Evolutionary conservation across 2,329 filamentous ascomycete species (phyloP).

Genomic region (Samsoniella hepiali): DNA sequence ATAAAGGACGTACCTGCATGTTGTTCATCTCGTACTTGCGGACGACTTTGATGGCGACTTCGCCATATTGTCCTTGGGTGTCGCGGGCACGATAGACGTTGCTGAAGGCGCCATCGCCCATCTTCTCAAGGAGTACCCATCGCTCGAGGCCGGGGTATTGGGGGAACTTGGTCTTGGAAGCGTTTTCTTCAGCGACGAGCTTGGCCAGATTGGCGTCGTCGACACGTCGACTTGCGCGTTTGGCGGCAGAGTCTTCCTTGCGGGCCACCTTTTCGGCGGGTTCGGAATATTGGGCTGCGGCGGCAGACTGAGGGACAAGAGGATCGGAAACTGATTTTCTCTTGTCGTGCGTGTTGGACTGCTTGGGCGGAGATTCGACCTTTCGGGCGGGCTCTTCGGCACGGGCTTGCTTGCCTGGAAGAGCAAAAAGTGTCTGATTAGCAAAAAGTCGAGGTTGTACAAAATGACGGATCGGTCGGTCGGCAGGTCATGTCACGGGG

Average conservation of each 20-base stretch:
- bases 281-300: conserved; percentile 60
- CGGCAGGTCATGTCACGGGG: background rate
- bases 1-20: conserved; percentile 76
- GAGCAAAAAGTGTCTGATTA: conserved; percentile 13
- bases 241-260: conserved; percentile 29
- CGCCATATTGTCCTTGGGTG: conserved; percentile 62
- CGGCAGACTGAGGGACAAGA: conserved; percentile 64
- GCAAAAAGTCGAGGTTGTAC: background rate
- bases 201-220: conserved; percentile 73
- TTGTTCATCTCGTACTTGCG: conserved; percentile 99
- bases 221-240: conserved; percentile 34
- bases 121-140: conserved; percentile 89
- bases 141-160: conserved; percentile 49
- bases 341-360: conserved; percentile 53
- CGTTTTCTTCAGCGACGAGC: conserved; percentile 88
- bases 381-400: conserved; percentile 54
- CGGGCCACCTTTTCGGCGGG: conserved; percentile 53
- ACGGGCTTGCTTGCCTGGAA: conserved; percentile 80
- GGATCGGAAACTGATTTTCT: conserved; percentile 52
- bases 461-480: background rate
- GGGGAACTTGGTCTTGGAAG: conserved; percentile 80
- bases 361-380: conserved; percentile 48
- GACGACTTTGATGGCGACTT: conserved; percentile 97
- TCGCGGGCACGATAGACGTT: conserved; percentile 94
- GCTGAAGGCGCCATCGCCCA: conserved; percentile 96